Evolutionary conservation across 208 protist genomes (phyloP), one percentile per base, ranked within the genome.

Genomic region (Trypanosoma vivax): DNA sequence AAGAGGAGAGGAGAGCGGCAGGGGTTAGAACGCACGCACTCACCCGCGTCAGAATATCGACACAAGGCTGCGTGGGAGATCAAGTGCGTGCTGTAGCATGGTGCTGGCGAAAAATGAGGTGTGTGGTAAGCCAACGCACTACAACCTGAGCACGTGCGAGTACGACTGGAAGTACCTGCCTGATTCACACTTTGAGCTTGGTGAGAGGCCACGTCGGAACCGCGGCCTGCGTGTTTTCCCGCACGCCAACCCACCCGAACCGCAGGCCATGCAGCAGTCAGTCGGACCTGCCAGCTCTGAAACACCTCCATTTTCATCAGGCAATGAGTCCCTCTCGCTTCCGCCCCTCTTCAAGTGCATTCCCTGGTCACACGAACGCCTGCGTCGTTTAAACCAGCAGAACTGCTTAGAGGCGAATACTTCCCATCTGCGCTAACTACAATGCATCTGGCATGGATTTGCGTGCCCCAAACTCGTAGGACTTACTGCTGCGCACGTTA

Each of bases 41-140:
- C n/a, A n/a, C n/a, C n/a, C n/a, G n/a, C n/a, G n/a, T n/a, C n/a
- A n/a, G n/a, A n/a, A n/a, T n/a, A n/a, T n/a, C n/a, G n/a, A n/a
- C n/a, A n/a, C n/a, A n/a, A n/a, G n/a, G n/a, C n/a, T n/a, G n/a
- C n/a, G n/a, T n/a, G n/a, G n/a, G n/a, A n/a, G n/a, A n/a, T n/a
- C n/a, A n/a, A n/a, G n/a, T n/a, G n/a, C n/a, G n/a, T n/a, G n/a
- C n/a, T n/a, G n/a, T n/a, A n/a, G n/a, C n/a, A n/a, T n/a, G n/a
- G n/a, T n/a, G n/a, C n/a, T n/a, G n/a, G 82, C 72, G 42, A 76
- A 74, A 14, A 58, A 87, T 41, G 75, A 90, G 54, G 76, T 90
- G 11, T 82, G 75, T 53, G 83, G 79, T 4, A 90, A 90, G 61
- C 78, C 78, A 0, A 90, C 77, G 7, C 77, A 86, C 47, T 90